These are phyloP conservation scores for Entoloma clypeatum DNA, from an alignment of 1,284 basidiomycete genomes.

Conservation along the genomic window DNA sequence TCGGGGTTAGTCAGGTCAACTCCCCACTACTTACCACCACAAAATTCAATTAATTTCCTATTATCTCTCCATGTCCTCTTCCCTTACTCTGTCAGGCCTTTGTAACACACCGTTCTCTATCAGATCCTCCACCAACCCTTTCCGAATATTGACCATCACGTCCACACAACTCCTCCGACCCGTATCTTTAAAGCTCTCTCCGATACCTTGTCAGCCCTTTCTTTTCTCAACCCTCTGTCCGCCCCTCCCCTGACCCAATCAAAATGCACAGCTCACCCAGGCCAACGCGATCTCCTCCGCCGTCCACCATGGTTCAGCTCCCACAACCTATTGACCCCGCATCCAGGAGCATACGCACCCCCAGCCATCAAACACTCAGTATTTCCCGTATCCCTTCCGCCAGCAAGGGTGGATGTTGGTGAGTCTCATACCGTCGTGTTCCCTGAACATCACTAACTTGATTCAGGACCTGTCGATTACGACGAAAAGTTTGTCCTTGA, in stretches of 20 bases:
- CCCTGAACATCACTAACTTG: slow-evolving; percentile 3
- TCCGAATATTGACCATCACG: slow-evolving; percentile 34
- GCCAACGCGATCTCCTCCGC: too few relatives aligned
- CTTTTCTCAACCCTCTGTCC: slow-evolving; percentile 6
- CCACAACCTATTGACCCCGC: slow-evolving; percentile 39
- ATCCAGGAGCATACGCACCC: slow-evolving; percentile 42
- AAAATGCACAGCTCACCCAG: slow-evolving; percentile 37
- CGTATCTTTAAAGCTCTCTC: slow-evolving; percentile 33
- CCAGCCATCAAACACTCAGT: slow-evolving; percentile 46
- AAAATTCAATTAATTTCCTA: slow-evolving; percentile 22
- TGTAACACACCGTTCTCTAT: slow-evolving; percentile 41
- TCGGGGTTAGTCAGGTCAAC: slow-evolving; percentile 26
- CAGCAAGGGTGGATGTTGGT: slow-evolving; percentile 76
- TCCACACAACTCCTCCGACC: slow-evolving; percentile 34
- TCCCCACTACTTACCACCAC: slow-evolving; percentile 18
- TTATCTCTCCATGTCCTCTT: slow-evolving; percentile 24
- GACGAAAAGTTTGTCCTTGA: slow-evolving; percentile 59
- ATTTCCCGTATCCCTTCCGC: slow-evolving; percentile 50
- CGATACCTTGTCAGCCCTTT: slow-evolving; percentile 19
- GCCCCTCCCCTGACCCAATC: slow-evolving; percentile 26
- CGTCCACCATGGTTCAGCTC: slow-evolving; percentile 35
- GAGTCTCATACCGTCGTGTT: slow-evolving; percentile 25
- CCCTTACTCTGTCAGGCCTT: too few relatives aligned
- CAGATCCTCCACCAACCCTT: slow-evolving; percentile 31
- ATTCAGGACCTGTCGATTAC: slow-evolving; percentile 72